Percentiles rank a stretch among this genome's conserved stretches.
Evolutionary conservation across 176 grass and related monocot species (phyloP).

Genomic region (Pharus latifolius): DNA sequence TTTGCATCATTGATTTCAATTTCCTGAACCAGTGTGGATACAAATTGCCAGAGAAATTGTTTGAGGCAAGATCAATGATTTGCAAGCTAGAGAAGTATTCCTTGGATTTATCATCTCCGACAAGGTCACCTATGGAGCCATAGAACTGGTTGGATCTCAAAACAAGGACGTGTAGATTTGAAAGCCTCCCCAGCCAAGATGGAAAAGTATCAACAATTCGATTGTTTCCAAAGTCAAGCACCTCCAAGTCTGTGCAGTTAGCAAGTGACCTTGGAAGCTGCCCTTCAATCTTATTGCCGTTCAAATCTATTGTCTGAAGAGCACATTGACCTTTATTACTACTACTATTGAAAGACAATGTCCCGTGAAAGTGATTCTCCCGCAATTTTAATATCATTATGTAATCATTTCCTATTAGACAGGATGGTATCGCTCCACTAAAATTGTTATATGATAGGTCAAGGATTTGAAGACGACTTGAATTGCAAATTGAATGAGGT

Average conservation of each 20-base stretch:
- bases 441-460: slow-evolving; percentile 9
- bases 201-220: slow-evolving; percentile 7
- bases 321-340: neutral
- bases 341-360: neutral
- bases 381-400: slow-evolving; percentile 3
- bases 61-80: slow-evolving; percentile 33
- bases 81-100: neutral
- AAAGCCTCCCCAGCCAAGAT: slow-evolving; percentile 14
- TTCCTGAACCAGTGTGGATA: neutral
- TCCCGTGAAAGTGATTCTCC: slow-evolving; percentile 5
- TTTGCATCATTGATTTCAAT: neutral
- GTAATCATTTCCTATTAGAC: neutral
- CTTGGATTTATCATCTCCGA: neutral
- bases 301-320: neutral
- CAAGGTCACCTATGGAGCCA: neutral
- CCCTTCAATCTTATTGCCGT: slow-evolving; percentile 12
- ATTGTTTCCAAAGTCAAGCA: slow-evolving; percentile 33
- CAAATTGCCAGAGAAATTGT: slow-evolving; percentile 12
- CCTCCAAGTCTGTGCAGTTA: neutral
- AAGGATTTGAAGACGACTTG: neutral
- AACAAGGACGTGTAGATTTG: slow-evolving; percentile 2
- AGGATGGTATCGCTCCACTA: neutral
- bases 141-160: slow-evolving; percentile 23
- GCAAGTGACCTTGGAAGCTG: slow-evolving; percentile 6
- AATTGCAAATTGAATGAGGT: slow-evolving; percentile 1